Evolutionary conservation across 2,329 filamentous ascomycete species (phyloP), one percentile per base, ranked within the genome.

Genomic region (Trichoderma harzianum): DNA sequence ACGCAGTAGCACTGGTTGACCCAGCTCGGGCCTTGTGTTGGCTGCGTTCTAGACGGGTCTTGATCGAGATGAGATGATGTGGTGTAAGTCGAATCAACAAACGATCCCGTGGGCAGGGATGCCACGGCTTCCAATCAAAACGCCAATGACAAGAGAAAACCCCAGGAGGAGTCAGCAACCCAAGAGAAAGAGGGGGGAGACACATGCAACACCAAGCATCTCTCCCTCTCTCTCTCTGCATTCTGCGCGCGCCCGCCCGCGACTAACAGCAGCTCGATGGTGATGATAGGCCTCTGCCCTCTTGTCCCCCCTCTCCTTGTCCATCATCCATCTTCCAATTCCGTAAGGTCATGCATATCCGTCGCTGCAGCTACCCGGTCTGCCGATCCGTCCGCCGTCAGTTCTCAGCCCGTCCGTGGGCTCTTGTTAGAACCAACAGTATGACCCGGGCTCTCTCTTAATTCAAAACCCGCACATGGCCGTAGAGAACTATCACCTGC

Each of bases 341-440:
- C 32, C 61, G 61, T 65, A 71, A 47, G 69, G 51, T n/a, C 58
- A 58, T 71, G 69, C 69, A 67, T 67, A 69, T 69, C 57, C 66
- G 55, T 47, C 53, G 57, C 39, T 69, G 57, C 57, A 36, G 57
- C 57, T 69, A 69, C 66, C 66, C 66, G 66, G 26, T 43, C 57
- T 53, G 57, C 66, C 66, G 66, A 69, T 69, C 66, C 66, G 66
- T 60, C 65, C 65, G 65, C 65, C 65, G 53, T 69, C 66, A 69
- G 39, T 69, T 62, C 57, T 62, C 57, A 61, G 39, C 57, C 36
- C 66, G 26, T 26, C 24, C n/a, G 34, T 34, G 18, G n/a, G 7
- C 21, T n/a, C 34, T 12, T 7, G 21, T 21, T 12, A 18, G 16
- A 18, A 34, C 64, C 64, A 43, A 26, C 64, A 18, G 39, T 43